A percentile compares a stretch with the other conserved stretches of the same genome.
phyloP scores from a whole-genome alignment of 176 grass and related monocot species.

The Secale cereale region DNA sequence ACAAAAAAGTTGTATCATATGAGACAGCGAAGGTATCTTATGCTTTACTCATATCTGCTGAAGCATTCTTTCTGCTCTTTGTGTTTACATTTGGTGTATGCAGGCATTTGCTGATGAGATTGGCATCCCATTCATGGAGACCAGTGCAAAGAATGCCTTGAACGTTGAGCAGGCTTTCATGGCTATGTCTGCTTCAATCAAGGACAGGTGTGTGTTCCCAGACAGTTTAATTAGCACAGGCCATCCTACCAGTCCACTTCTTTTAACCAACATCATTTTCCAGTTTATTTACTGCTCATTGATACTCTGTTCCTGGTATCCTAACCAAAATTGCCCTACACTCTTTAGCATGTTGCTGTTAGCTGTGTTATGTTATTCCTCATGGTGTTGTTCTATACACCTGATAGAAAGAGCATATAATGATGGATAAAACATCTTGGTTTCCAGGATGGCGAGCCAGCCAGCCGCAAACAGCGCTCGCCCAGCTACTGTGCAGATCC shows the following conservation, averaged over 20 bases:
- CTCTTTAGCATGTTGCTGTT: background rate
- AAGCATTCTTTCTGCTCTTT: background rate
- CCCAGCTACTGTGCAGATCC: slow-evolving; percentile 62
- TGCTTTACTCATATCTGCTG: background rate
- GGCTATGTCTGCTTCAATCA: slow-evolving; percentile 73
- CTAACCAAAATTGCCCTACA: background rate
- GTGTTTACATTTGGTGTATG: background rate
- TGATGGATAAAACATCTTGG: background rate
- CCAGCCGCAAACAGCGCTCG: slow-evolving; percentile 42
- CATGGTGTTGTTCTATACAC: background rate
- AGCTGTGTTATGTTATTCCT: background rate
- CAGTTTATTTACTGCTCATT: background rate
- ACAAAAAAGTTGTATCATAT: slow-evolving; percentile 83
- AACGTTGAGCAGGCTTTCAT: slow-evolving; percentile 90
- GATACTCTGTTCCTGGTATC: background rate
- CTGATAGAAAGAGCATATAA: background rate
- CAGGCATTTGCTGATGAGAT: slow-evolving; percentile 94
- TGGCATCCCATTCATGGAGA: slow-evolving; percentile 88
- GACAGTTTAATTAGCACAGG: background rate
- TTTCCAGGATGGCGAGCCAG: slow-evolving; percentile 80
- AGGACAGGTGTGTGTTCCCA: slow-evolving; percentile 54
- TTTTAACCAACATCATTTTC: background rate
- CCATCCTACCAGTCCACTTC: background rate
- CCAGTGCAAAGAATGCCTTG: slow-evolving; percentile 83
- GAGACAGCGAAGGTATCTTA: slow-evolving; percentile 71